Percentiles rank a stretch among this genome's conserved stretches.
phyloP scores from a whole-genome alignment of 139 green algal species.

The Tetratostichococcus sp. region DNA sequence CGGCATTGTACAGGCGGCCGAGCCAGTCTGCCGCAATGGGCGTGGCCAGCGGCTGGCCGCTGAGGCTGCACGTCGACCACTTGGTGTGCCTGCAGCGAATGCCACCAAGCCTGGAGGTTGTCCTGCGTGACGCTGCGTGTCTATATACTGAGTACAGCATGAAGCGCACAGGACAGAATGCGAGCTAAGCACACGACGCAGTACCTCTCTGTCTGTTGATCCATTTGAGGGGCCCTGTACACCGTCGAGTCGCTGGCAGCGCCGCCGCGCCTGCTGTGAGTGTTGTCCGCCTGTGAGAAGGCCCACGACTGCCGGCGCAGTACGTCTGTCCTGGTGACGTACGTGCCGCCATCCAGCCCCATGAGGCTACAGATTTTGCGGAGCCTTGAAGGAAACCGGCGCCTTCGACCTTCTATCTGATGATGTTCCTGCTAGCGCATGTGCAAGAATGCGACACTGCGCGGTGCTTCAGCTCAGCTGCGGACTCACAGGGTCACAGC shows the following conservation, averaged over 20 bases:
- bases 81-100: neutral
- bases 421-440: no score
- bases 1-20: constrained; percentile 12
- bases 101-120: no score
- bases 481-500: no score
- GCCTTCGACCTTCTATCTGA: no score
- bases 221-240: neutral
- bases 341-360: constrained; percentile 43
- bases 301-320: constrained; percentile 31
- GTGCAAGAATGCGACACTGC: no score
- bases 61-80: constrained; percentile 15
- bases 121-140: no score
- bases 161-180: neutral
- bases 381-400: neutral
- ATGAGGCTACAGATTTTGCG: constrained; percentile 1
- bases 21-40: constrained; percentile 18
- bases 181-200: no score
- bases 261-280: constrained; percentile 33
- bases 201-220: constrained; percentile 2
- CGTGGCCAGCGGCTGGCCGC: constrained; percentile 7
- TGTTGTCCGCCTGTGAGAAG: constrained; percentile 27
- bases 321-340: constrained; percentile 39
- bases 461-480: no score
- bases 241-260: neutral
- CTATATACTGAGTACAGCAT: no score